Base-by-base conservation (phyloP, 2,329 filamentous ascomycete genomes). In the Fusarium veterinarium region DNA sequence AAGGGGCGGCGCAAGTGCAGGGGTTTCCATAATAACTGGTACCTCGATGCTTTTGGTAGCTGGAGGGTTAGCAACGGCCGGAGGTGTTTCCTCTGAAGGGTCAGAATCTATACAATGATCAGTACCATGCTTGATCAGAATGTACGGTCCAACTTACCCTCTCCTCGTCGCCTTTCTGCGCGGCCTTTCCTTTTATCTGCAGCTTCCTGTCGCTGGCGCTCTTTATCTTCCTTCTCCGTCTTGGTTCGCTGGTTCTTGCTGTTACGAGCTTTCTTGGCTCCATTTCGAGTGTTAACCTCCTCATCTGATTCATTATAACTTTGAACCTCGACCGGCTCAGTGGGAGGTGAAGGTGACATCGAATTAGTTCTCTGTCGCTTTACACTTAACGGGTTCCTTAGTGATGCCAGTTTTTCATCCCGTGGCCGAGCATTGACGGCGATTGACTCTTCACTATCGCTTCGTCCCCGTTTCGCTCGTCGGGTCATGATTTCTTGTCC, bases 381-480 rank as follows among this genome's bases (percentile, higher is more conserved):
- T 53, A 89, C 83, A 68, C 86, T 89, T 72, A 91, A 88, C 65
- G 89, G 90, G 79, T 91, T 91, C 75, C 94, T 97, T 76, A 69
- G 73, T 56, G 56, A 63, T 64, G 64, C 74, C 57, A 77, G 60
- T 63, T 74, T 75, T 45, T 71, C 59, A 76, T 77, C 63, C 58
- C 63, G 35, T 67, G 52, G 63, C 42, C 68, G 58, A 46, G 49
- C 63, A 53, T 57, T 60, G 25, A 76, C 67, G 59, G 64, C 52
- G 35, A 90, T 94, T 83, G 87, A 98, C 95, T 97, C 94, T 88
- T 98, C 95, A 79, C 94, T 97, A 69, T 96, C 94, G 78, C 96
- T 97, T 70, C 95, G 90, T 69, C 91, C 92, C 78, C 96, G 88
- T 84, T 99, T 99, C 30, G 90, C 88, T 78, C 93, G 90, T 72